These are phyloP conservation scores for Moniliella sp. DNA, from an alignment of 1,284 basidiomycete genomes.

Conservation along the genomic window DNA sequence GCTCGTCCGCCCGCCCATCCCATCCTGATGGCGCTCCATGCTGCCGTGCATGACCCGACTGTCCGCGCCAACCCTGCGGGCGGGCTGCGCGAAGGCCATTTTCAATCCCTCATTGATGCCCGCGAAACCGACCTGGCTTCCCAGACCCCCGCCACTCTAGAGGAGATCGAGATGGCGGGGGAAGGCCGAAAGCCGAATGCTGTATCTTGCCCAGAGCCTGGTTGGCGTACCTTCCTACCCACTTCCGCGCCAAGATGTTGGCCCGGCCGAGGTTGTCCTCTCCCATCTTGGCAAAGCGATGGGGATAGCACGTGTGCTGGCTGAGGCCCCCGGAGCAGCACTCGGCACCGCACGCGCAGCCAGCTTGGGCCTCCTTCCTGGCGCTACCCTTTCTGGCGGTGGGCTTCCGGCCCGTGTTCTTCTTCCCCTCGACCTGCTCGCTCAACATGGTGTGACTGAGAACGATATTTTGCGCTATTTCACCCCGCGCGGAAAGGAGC, in stretches of 20 bases:
- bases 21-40: conserved; percentile 16
- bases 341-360: not conserved
- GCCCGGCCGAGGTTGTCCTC: conserved; percentile 17
- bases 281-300: conserved; percentile 31
- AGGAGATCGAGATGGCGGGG: conserved; percentile 18
- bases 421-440: conserved; percentile 60
- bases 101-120: conserved; percentile 23
- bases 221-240: too few relatives aligned
- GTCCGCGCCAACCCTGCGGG: conserved; percentile 10
- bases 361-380: too few relatives aligned
- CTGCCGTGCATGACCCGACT: conserved; percentile 20
- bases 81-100: conserved; percentile 25
- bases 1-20: conserved; percentile 17
- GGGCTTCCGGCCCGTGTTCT: conserved; percentile 39
- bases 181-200: conserved; percentile 24
- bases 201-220: conserved; percentile 21
- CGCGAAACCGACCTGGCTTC: conserved; percentile 24
- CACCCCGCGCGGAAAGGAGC: conserved; percentile 44
- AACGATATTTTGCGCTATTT: conserved; percentile 55
- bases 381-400: not conserved
- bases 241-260: conserved; percentile 4
- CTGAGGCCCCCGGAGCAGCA: not conserved
- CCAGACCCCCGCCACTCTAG: conserved; percentile 15
- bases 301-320: conserved; percentile 15
- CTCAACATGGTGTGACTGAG: conserved; percentile 60